Conservation (phyloP, 805 yeast genomes). For the Candida piceae region DNA sequence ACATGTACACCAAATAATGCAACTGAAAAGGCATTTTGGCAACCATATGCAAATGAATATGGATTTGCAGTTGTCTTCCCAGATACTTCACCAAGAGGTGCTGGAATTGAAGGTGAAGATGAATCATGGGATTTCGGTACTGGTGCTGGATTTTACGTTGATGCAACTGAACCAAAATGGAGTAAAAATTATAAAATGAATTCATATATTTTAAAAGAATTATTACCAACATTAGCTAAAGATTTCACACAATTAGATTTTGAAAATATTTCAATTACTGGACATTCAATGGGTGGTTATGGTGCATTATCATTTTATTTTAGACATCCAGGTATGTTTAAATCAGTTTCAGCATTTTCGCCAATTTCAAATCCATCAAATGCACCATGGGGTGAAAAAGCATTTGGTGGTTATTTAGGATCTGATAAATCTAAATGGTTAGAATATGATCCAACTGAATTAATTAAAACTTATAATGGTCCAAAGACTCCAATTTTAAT, state of each 20-base stretch:
- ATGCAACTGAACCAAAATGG: constrained; percentile 76
- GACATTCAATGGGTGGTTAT: constrained; percentile 98
- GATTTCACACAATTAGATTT: constrained; percentile 53
- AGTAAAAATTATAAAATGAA: constrained; percentile 76
- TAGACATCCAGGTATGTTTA: constrained; percentile 65
- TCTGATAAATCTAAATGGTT: constrained; percentile 56
- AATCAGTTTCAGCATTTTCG: constrained; percentile 82
- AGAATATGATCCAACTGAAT: constrained; percentile 78
- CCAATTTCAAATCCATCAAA: constrained; percentile 80
- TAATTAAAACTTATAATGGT: constrained; percentile 55
- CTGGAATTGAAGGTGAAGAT: constrained; percentile 64
- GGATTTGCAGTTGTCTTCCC: constrained; percentile 91
- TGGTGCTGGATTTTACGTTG: constrained; percentile 92
- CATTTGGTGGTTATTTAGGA: constrained; percentile 76
- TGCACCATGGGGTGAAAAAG: constrained; percentile 86
- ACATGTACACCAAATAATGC: constrained; percentile 94
- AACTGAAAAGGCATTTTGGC: constrained; percentile 87
- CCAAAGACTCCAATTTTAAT: constrained; percentile 60
- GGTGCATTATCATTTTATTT: constrained; percentile 76
- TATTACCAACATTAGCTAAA: constrained; percentile 47
- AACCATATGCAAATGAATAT: constrained; percentile 69
- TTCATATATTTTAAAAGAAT: constrained; percentile 71
- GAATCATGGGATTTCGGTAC: constrained; percentile 82
- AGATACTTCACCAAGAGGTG: constrained; percentile 94
- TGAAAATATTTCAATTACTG: constrained; percentile 68